Evolutionary conservation across 192 early-diverging fungal species (phyloP).

Genomic region (Anaeromyces robustus): DNA sequence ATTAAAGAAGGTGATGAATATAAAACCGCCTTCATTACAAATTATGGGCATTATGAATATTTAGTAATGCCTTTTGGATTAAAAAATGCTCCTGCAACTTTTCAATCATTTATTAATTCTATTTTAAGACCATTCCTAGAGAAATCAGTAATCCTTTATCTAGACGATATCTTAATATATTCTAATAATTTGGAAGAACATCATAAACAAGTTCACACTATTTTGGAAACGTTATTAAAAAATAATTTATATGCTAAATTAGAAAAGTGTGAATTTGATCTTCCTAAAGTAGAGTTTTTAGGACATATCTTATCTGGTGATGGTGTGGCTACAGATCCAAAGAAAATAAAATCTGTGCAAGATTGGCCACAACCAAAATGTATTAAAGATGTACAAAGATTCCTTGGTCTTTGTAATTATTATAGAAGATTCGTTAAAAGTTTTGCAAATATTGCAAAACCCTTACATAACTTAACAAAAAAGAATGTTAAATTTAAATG

Average conservation of each 20-base stretch:
- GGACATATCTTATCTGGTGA: constrained; percentile 15
- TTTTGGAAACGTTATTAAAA: constrained; percentile 12
- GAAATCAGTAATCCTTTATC: constrained; percentile 9
- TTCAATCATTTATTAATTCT: constrained; percentile 21
- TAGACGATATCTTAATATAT: constrained; percentile 22
- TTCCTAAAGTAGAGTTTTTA: constrained; percentile 8
- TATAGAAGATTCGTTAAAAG: constrained; percentile 13
- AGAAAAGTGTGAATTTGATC: constrained; percentile 16
- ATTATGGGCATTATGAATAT: constrained; percentile 14
- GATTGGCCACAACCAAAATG: constrained; percentile 10
- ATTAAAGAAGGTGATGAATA: no score
- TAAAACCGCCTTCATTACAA: no score
- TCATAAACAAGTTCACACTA: constrained; percentile 1
- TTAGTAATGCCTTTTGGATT: constrained; percentile 18
- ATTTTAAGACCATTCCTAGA: constrained; percentile 11
- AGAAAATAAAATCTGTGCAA: constrained; percentile 11
- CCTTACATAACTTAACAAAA: constrained; percentile 8
- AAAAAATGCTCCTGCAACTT: constrained; percentile 17
- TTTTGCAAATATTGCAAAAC: constrained; percentile 5
- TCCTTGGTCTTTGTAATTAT: constrained; percentile 13
- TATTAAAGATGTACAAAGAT: constrained; percentile 6
- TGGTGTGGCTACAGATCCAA: constrained; percentile 12
- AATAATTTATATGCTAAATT: constrained; percentile 15
- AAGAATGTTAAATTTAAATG: constrained; percentile 2
- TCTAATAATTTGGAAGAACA: constrained; percentile 6